Percentiles rank a stretch among this genome's conserved stretches.
Evolutionary conservation across 768 basidiomycete genomes (phyloP).

Genomic region (Postia placenta): DNA sequence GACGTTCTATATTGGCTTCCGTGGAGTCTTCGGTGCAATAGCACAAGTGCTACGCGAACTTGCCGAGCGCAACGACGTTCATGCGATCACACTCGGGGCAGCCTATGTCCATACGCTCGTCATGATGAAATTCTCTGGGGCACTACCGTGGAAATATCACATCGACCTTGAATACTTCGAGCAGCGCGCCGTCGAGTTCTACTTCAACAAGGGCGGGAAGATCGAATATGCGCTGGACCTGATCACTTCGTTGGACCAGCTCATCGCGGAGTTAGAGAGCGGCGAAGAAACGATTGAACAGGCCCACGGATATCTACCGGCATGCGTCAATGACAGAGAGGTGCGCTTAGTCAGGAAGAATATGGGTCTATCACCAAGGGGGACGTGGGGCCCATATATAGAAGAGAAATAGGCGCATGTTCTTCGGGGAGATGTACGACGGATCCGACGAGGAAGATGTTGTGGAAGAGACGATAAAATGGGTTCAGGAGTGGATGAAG

Average conservation of each 20-base stretch:
- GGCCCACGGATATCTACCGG: background rate
- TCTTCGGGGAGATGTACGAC: background rate
- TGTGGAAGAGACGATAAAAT: background rate
- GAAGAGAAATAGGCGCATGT: too few relatives aligned
- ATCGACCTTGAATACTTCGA: background rate
- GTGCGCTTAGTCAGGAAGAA: background rate
- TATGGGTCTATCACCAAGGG: background rate
- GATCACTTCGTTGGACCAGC: background rate
- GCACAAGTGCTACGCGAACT: background rate
- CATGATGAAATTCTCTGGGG: background rate
- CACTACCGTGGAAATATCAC: background rate
- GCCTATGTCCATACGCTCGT: background rate
- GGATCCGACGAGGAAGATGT: background rate
- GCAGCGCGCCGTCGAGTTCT: background rate
- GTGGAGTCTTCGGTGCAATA: background rate
- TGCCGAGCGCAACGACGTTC: background rate
- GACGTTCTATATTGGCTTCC: background rate
- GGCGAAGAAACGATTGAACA: background rate
- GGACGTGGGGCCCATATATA: background rate
- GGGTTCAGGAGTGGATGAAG: background rate
- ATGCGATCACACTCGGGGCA: background rate
- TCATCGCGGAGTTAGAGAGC: background rate
- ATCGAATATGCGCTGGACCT: background rate
- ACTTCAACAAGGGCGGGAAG: constrained; percentile 1
- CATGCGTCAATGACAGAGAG: background rate